Base-by-base conservation (phyloP, 305 asterid species). In the Plantago lanceolata region DNA sequence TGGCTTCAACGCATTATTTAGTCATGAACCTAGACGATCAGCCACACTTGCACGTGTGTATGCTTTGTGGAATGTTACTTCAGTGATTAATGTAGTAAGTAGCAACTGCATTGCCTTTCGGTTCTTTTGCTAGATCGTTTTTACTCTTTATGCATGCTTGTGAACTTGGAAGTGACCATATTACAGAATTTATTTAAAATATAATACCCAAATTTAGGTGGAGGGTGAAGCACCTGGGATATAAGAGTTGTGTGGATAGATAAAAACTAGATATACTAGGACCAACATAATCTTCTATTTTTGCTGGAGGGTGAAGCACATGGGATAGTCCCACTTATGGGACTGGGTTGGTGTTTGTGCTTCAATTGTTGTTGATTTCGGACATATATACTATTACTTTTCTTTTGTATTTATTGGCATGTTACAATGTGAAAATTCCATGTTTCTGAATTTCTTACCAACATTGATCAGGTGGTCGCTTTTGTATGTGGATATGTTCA, bases 11-110 rank as follows among this genome's bases (percentile, higher is more conserved):
- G 93, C 97, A 24, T 79, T 90, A 69, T 90, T 90, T 65, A 88
- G 95, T 78, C 93, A 87, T 33, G 90, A 89, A 59, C 95, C 94
- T 19, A 71, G 92, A 68, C 85, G 93, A 57, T 84, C 97, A 48
- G 94, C 97, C 51, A 87, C 83, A 66, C 88, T 84, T 67, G 87
- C 94, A 63, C 97, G 95, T 58, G 82, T 86, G 37, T 90, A 87
- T 82, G 93, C 96, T 68, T 71, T 87, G 66, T 90, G 95, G 95
- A 87, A 90, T 75, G 76, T 87, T 55, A 81, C 81, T 74, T 90
- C 96, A 3, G 84, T 83, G 75, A 75, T 84, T 71, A 90, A 85
- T 73, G 87, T 84, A 51, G 97, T 90, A 81, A 87, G 97, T 84
- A 59, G 31, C 29, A 55, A 20, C 60, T 52, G 53, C 57, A 19